Conservation (phyloP, 352 stramenopile genomes). For the Globisporangium recalcitrans region DNA sequence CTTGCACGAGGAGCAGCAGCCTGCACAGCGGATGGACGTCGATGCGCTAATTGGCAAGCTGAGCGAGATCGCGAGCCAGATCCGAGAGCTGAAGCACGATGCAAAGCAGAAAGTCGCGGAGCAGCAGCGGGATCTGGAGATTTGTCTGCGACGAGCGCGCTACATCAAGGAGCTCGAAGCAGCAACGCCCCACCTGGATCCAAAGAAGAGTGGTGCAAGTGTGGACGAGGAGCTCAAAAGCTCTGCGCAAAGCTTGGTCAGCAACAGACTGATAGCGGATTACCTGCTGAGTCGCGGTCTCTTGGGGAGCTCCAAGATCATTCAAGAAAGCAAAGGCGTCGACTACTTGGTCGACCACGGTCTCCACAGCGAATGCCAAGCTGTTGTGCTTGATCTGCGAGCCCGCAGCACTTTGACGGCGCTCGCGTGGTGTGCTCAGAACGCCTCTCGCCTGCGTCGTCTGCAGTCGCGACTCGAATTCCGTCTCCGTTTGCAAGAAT, state of each 20-base stretch:
- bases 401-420: slow-evolving; percentile 40
- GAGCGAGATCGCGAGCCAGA: slow-evolving; percentile 31
- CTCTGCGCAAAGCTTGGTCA: slow-evolving; percentile 21
- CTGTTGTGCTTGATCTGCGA: slow-evolving; percentile 51
- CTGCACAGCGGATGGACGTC: slow-evolving; percentile 53
- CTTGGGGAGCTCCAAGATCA: slow-evolving; percentile 59
- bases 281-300: slow-evolving; percentile 68
- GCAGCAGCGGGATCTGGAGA: slow-evolving; percentile 56
- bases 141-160: slow-evolving; percentile 35
- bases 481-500: slow-evolving; percentile 64
- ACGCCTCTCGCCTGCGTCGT: slow-evolving; percentile 63
- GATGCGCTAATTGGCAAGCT: slow-evolving; percentile 54
- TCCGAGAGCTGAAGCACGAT: slow-evolving; percentile 43
- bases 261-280: slow-evolving; percentile 62
- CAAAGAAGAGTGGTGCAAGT: background rate
- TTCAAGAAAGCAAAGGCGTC: slow-evolving; percentile 61
- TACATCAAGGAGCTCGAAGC: slow-evolving; percentile 41
- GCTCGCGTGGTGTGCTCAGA: slow-evolving; percentile 66
- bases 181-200: slow-evolving; percentile 16
- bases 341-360: slow-evolving; percentile 62
- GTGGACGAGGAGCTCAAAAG: slow-evolving; percentile 15
- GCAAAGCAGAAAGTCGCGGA: slow-evolving; percentile 36
- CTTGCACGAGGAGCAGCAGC: slow-evolving; percentile 50
- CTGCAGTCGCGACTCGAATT: slow-evolving; percentile 73
- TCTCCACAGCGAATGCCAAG: slow-evolving; percentile 47